These are phyloP conservation scores for Stellera chamaejasme DNA, from an alignment of 345 rosid species.

Conservation along the genomic window DNA sequence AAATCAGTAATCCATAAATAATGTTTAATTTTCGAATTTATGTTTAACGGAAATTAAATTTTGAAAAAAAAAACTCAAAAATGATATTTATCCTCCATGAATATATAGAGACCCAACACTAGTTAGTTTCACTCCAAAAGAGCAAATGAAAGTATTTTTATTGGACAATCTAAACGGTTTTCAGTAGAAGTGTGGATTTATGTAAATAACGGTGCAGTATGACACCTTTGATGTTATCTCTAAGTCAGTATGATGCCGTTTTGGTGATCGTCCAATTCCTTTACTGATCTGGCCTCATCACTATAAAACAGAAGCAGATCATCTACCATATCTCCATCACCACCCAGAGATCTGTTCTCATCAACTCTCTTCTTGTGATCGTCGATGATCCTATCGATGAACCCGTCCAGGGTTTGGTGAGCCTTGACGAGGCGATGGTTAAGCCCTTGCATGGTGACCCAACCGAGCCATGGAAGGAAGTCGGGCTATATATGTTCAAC, in stretches of 20 bases:
- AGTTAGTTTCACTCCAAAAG: no score
- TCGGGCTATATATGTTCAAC: slow-evolving; percentile 71
- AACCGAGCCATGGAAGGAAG: slow-evolving; percentile 49
- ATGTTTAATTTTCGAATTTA: no score
- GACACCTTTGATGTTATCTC: slow-evolving; percentile 70
- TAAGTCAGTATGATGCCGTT: slow-evolving; percentile 48
- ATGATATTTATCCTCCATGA: no score
- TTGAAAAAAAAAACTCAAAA: no score
- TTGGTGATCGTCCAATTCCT: slow-evolving; percentile 39
- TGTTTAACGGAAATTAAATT: no score
- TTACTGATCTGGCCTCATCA: slow-evolving; percentile 40
- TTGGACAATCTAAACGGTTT: no score
- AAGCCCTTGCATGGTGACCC: slow-evolving; percentile 59
- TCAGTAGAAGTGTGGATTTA: no score
- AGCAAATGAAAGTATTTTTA: background rate
- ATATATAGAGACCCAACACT: no score
- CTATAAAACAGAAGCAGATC: slow-evolving; percentile 59
- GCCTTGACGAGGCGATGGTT: slow-evolving; percentile 45
- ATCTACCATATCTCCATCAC: slow-evolving; percentile 61
- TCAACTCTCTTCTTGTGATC: slow-evolving; percentile 40
- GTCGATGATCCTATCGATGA: slow-evolving; percentile 59
- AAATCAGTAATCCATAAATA: no score
- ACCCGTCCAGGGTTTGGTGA: slow-evolving; percentile 45
- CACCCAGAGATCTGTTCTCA: slow-evolving; percentile 14
- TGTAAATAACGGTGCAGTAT: slow-evolving; percentile 45